A percentile compares a stretch with the other conserved stretches of the same genome.
phyloP scores from a whole-genome alignment of 768 basidiomycete species.

The Psilocybe cubensis region DNA sequence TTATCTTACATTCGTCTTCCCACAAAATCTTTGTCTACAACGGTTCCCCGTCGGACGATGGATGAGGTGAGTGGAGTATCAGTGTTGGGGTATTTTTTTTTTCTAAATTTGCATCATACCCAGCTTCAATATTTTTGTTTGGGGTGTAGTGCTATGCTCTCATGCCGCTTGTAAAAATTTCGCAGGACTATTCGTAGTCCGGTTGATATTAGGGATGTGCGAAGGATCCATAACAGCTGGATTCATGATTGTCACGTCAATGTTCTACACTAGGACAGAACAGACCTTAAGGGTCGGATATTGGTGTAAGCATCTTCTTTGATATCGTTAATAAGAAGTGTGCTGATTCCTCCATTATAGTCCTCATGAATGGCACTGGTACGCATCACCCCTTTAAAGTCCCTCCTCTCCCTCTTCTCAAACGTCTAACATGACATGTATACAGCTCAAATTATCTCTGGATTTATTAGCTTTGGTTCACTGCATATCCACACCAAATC shows the following conservation, averaged over 20 bases:
- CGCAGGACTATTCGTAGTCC: conserved; percentile 61
- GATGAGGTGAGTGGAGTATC: conserved; percentile 61
- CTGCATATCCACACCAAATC: conserved; percentile 59
- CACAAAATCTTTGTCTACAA: conserved; percentile 73
- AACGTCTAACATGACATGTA: neutral
- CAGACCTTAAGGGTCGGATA: conserved; percentile 73
- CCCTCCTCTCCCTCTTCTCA: too few species aligned
- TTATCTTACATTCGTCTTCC: conserved; percentile 74
- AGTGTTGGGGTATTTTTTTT: neutral
- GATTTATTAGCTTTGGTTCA: conserved; percentile 68
- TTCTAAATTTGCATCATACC: neutral
- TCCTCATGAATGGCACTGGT: conserved; percentile 80
- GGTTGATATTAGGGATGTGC: conserved; percentile 71
- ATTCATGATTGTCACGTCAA: conserved; percentile 75
- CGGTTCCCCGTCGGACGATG: conserved; percentile 78
- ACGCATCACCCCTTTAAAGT: conserved; percentile 9
- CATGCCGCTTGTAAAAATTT: conserved; percentile 79
- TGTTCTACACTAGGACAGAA: conserved; percentile 79
- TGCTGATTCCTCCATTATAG: conserved; percentile 24
- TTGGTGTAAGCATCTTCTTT: conserved; percentile 60
- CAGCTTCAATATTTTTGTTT: conserved; percentile 68
- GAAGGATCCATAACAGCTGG: conserved; percentile 76
- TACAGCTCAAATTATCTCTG: conserved; percentile 71
- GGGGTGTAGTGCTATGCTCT: conserved; percentile 60
- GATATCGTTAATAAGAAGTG: neutral